These are phyloP conservation scores for Nothomitra cinnamomea DNA, from an alignment of 2,329 filamentous ascomycete species.

Conservation along the genomic window DNA sequence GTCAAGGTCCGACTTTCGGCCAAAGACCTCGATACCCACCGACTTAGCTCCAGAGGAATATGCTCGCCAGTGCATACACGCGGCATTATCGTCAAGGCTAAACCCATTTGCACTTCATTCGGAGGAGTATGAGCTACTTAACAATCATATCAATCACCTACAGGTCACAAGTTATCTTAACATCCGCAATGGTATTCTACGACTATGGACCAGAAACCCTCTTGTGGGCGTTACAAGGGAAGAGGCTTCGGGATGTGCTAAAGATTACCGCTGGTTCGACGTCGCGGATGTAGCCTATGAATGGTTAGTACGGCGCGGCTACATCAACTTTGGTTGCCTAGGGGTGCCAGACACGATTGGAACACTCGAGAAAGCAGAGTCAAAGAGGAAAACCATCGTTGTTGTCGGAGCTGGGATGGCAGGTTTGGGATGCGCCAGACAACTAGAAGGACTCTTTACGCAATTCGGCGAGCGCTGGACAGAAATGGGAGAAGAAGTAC, in stretches of 20 bases:
- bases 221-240: slow-evolving; percentile 64
- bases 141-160: slow-evolving; percentile 64
- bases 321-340: slow-evolving; percentile 92
- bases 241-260: slow-evolving; percentile 81
- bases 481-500: slow-evolving; percentile 47
- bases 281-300: slow-evolving; percentile 77
- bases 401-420: slow-evolving; percentile 91
- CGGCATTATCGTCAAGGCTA: slow-evolving; percentile 75
- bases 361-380: slow-evolving; percentile 24
- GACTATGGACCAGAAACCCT: slow-evolving; percentile 78
- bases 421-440: slow-evolving; percentile 78
- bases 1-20: slow-evolving; percentile 34
- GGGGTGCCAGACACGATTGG: slow-evolving; percentile 39
- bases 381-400: slow-evolving; percentile 54
- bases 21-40: slow-evolving; percentile 70
- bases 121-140: slow-evolving; percentile 66
- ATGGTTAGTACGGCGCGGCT: slow-evolving; percentile 79
- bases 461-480: slow-evolving; percentile 58
- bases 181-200: slow-evolving; percentile 82
- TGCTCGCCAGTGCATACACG: slow-evolving; percentile 77
- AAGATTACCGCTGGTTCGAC: slow-evolving; percentile 75
- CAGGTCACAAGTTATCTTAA: slow-evolving; percentile 95
- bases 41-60: slow-evolving; percentile 59
- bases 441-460: slow-evolving; percentile 69
- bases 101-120: slow-evolving; percentile 78